These are phyloP conservation scores for Hamigera avellanea DNA, from an alignment of 495 filamentous ascomycete species.

Conservation along the genomic window DNA sequence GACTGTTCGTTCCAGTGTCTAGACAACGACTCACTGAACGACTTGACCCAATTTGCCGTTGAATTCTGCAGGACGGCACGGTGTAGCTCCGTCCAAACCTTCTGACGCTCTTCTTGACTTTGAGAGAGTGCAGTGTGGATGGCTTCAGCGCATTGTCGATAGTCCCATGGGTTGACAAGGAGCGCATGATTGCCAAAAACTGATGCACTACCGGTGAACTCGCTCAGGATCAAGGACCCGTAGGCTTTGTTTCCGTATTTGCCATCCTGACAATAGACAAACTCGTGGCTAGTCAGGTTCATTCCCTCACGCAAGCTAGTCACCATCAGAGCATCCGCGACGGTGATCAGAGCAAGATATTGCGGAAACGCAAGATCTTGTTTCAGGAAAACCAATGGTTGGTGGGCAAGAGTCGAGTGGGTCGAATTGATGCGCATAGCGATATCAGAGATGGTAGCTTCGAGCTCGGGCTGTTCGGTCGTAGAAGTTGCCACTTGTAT, in stretches of 20 bases:
- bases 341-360: conserved; percentile 76
- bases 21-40: conserved; percentile 54
- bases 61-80: conserved; percentile 68
- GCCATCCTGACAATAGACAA: conserved; percentile 87
- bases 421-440: conserved; percentile 83
- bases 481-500: conserved; percentile 89
- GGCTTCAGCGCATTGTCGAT: conserved; percentile 69
- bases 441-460: conserved; percentile 80
- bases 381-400: conserved; percentile 86
- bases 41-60: conserved; percentile 69
- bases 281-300: conserved; percentile 90
- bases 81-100: conserved; percentile 64
- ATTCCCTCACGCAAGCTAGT: conserved; percentile 89
- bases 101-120: conserved; percentile 54
- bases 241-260: conserved; percentile 59
- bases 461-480: conserved; percentile 73
- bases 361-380: conserved; percentile 86
- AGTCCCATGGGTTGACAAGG: conserved; percentile 89
- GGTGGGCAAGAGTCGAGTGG: conserved; percentile 77
- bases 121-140: conserved; percentile 74
- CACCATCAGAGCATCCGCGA: conserved; percentile 85
- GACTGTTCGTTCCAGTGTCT: conserved; percentile 73
- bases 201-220: conserved; percentile 85
- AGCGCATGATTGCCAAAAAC: conserved; percentile 64
- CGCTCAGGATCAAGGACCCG: conserved; percentile 79